phyloP scores from a whole-genome alignment of 768 basidiomycete species.

The Mycena alexandri region DNA sequence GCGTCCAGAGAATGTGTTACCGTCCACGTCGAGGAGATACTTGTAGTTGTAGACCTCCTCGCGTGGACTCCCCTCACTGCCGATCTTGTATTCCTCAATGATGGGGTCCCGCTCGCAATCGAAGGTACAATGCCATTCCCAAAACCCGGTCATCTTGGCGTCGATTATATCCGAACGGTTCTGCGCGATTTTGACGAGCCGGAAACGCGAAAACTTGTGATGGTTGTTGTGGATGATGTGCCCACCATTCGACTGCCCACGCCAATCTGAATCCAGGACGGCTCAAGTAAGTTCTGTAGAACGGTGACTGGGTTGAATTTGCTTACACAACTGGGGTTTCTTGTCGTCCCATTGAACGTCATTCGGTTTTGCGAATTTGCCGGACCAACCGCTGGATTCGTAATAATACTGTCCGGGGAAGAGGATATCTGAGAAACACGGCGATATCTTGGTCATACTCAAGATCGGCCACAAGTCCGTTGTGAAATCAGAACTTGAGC shows the following conservation, averaged over 20 bases:
- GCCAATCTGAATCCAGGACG: slow-evolving; percentile 17
- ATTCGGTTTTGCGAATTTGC: not conserved
- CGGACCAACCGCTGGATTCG: not conserved
- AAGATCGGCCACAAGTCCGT: slow-evolving; percentile 21
- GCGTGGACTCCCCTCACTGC: not conserved
- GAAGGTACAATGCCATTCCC: not conserved
- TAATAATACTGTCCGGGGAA: slow-evolving; percentile 27
- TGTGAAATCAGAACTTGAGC: slow-evolving; percentile 19
- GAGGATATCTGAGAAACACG: slow-evolving; percentile 19
- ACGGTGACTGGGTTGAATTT: not conserved
- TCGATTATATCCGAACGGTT: slow-evolving; percentile 3
- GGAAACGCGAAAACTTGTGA: slow-evolving; percentile 19
- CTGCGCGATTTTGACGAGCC: slow-evolving; percentile 2
- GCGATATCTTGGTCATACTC: slow-evolving; percentile 15
- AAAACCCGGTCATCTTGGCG: slow-evolving; percentile 2
- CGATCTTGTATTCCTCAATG: slow-evolving; percentile 5
- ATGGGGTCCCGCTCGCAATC: slow-evolving; percentile 3
- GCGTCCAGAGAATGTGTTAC: slow-evolving; percentile 15
- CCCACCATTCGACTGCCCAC: slow-evolving; percentile 13
- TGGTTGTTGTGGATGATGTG: slow-evolving; percentile 12
- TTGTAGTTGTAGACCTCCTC: slow-evolving; percentile 11
- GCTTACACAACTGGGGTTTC: slow-evolving; percentile 7
- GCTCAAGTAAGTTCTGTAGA: not conserved
- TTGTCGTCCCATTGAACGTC: slow-evolving; percentile 11
- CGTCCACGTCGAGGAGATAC: slow-evolving; percentile 20